Evolutionary conservation across 2,329 filamentous ascomycete genomes (phyloP).

Genomic region (Calcarisporium arbuscula): DNA sequence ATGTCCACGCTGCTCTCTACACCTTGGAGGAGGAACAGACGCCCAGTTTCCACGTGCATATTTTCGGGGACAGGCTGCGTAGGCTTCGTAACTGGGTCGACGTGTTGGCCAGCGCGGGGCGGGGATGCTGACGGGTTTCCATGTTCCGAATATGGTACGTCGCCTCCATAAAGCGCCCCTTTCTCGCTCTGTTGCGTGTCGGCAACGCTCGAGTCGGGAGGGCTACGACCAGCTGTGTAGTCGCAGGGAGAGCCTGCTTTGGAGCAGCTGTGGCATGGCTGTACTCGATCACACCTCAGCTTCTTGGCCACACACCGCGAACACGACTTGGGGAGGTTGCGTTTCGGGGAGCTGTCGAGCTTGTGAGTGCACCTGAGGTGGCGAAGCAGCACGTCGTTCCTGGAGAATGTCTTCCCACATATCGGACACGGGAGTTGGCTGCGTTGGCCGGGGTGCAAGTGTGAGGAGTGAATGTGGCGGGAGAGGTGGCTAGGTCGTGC

Average conservation of each 20-base stretch:
- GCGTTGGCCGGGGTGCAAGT: conserved; percentile 16
- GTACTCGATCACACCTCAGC: conserved; percentile 17
- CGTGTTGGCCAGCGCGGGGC: no score
- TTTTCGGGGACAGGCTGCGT: no score
- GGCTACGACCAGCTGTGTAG: conserved; percentile 12
- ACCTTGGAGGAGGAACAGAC: no score
- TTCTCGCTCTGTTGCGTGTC: no score
- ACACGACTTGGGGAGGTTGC: conserved; percentile 19
- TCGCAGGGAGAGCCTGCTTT: conserved; percentile 5
- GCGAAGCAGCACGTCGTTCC: conserved; percentile 21
- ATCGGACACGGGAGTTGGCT: conserved; percentile 13
- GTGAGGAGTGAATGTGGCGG: conserved; percentile 21
- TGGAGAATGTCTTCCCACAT: conserved; percentile 17
- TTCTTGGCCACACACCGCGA: conserved; percentile 20
- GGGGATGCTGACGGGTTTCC: no score
- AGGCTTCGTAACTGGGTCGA: no score
- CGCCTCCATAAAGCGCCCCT: no score
- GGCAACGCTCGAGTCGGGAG: background rate
- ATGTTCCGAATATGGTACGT: no score
- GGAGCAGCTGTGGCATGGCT: conserved; percentile 17
- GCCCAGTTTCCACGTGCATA: no score
- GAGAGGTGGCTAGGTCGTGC: conserved; percentile 18
- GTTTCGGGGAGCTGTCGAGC: conserved; percentile 11
- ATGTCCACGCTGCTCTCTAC: no score
- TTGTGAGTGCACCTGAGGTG: conserved; percentile 19